These are phyloP conservation scores for Phycomyces blakesleeanus DNA, from an alignment of 192 early-diverging fungal genomes.

Conservation along the genomic window DNA sequence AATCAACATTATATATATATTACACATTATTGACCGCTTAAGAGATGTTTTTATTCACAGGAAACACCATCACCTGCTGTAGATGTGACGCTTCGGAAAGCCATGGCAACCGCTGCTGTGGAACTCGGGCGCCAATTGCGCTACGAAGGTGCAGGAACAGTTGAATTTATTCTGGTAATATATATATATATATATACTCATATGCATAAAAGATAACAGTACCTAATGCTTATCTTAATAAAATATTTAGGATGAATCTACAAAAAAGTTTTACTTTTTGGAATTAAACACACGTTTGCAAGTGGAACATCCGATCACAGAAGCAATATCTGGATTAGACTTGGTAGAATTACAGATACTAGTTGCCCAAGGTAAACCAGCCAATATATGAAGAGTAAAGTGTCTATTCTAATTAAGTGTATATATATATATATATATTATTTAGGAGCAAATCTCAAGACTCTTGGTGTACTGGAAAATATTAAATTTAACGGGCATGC, in stretches of 20 bases:
- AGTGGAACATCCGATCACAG: conserved; percentile 62
- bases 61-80: conserved; percentile 50
- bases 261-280: conserved; percentile 54
- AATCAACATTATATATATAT: background rate
- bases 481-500: conserved; percentile 54
- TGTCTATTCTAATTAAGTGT: too few species aligned
- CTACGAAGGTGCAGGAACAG: conserved; percentile 55
- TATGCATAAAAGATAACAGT: background rate
- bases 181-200: too few species aligned
- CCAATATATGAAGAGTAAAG: too few species aligned
- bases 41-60: background rate
- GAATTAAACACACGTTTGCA: conserved; percentile 63
- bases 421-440: conserved; percentile 22
- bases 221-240: conserved; percentile 11
- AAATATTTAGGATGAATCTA: conserved; percentile 27
- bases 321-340: conserved; percentile 52
- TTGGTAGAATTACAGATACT: conserved; percentile 53
- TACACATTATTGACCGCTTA: too few species aligned
- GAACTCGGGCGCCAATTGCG: conserved; percentile 45
- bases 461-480: conserved; percentile 54
- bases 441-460: conserved; percentile 48
- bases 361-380: conserved; percentile 44
- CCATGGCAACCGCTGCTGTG: conserved; percentile 43
- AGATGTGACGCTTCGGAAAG: conserved; percentile 34
- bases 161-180: conserved; percentile 55